phyloP scores from a whole-genome alignment of 2,329 filamentous ascomycete genomes.

The Apiospora arundinis region DNA sequence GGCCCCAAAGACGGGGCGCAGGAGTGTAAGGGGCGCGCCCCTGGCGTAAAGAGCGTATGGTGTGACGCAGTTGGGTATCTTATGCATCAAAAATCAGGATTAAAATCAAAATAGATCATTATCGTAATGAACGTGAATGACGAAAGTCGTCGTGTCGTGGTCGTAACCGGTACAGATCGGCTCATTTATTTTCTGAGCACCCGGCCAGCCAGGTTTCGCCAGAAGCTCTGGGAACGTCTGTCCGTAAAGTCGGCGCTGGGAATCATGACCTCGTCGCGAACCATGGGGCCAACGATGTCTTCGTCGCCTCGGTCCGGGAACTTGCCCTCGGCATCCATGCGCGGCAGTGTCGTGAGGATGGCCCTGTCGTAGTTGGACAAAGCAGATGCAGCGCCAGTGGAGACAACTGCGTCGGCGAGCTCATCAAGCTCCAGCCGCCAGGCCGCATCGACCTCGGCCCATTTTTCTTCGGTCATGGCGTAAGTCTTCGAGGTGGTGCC shows the following conservation, averaged over 20 bases:
- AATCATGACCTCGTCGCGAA: constrained; percentile 62
- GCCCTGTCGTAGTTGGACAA: constrained; percentile 58
- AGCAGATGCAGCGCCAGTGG: constrained; percentile 46
- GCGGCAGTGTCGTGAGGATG: constrained; percentile 69
- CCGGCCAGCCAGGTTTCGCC: constrained; percentile 41
- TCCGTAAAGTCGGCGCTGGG: constrained; percentile 36
- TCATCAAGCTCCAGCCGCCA: constrained; percentile 77
- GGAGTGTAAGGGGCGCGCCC: constrained; percentile 9
- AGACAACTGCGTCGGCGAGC: constrained; percentile 60
- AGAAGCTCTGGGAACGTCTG: constrained; percentile 39
- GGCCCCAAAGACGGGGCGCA: neutral
- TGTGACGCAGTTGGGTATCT: constrained; percentile 23
- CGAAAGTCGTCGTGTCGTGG: constrained; percentile 13
- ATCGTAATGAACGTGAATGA: constrained; percentile 21
- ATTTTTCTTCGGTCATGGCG: constrained; percentile 84
- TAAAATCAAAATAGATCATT: constrained; percentile 23
- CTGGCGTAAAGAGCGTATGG: constrained; percentile 15
- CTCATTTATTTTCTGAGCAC: constrained; percentile 37
- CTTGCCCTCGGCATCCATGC: constrained; percentile 78
- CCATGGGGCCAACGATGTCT: constrained; percentile 94
- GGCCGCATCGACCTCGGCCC: constrained; percentile 76
- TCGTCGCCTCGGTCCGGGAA: constrained; percentile 88
- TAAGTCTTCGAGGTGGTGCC: constrained; percentile 90
- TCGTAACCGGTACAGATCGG: constrained; percentile 9
- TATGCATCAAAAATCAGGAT: constrained; percentile 18